These are phyloP conservation scores for Cnidoscolus chayamansa DNA, from an alignment of 441 rosid species.

Conservation along the genomic window DNA sequence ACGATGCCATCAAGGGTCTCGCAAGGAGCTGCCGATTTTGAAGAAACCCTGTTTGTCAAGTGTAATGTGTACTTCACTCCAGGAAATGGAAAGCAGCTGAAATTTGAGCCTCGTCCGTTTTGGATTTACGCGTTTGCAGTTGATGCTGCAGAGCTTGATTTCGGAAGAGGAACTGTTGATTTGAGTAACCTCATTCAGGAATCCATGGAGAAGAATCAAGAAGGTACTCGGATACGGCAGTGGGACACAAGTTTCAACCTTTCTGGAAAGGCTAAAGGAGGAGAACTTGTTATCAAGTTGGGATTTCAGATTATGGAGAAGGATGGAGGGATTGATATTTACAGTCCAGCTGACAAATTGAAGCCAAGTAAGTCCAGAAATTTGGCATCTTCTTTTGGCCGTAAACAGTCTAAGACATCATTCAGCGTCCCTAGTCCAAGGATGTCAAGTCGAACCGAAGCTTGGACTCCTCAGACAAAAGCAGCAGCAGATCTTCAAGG, in stretches of 20 bases:
- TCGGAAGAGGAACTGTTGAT: slow-evolving; percentile 66
- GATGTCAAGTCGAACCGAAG: slow-evolving; percentile 50
- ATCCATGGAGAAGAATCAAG: slow-evolving; percentile 66
- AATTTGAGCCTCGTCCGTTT: slow-evolving; percentile 82
- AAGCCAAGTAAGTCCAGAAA: slow-evolving; percentile 41
- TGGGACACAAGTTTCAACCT: slow-evolving; percentile 77
- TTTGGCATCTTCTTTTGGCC: slow-evolving; percentile 52
- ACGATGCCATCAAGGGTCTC: slow-evolving; percentile 91
- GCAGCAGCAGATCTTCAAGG: slow-evolving; percentile 53
- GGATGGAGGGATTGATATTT: slow-evolving; percentile 86
- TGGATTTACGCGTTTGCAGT: slow-evolving; percentile 62
- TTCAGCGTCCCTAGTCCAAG: slow-evolving; percentile 90
- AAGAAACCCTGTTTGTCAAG: slow-evolving; percentile 76
- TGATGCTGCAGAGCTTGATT: slow-evolving; percentile 80
- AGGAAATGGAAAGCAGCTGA: slow-evolving; percentile 47
- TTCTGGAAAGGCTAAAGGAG: slow-evolving; percentile 92
- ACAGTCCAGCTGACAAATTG: slow-evolving; percentile 50
- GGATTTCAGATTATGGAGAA: slow-evolving; percentile 94
- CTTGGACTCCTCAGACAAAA: slow-evolving; percentile 53
- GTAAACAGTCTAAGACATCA: slow-evolving; percentile 73
- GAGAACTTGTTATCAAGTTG: slow-evolving; percentile 65
- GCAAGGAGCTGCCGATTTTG: slow-evolving; percentile 86
- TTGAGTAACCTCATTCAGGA: slow-evolving; percentile 66
- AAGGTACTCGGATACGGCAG: slow-evolving; percentile 79
- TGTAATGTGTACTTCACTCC: slow-evolving; percentile 69